A percentile compares a stretch with the other conserved stretches of the same genome.
phyloP scores from a whole-genome alignment of 192 early-diverging fungal species.

The Martensiomyces pterosporus region DNA sequence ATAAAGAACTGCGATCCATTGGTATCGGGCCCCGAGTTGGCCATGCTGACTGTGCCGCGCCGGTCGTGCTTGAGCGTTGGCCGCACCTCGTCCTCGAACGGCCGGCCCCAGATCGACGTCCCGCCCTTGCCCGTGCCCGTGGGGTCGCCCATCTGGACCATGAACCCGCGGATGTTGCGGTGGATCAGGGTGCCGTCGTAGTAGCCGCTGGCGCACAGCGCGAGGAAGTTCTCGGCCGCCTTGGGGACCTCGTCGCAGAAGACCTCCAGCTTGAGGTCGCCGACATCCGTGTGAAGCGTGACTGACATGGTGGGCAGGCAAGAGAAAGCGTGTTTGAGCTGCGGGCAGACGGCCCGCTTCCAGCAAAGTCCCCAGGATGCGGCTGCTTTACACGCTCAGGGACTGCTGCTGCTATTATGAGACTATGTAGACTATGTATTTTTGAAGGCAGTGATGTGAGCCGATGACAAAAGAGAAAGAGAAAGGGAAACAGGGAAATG shows the following conservation, averaged over 20 bases:
- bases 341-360: no score
- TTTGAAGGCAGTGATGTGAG: no score
- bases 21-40: conserved; percentile 84
- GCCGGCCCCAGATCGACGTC: conserved; percentile 76
- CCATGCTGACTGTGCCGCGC: conserved; percentile 88
- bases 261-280: conserved; percentile 92
- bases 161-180: conserved; percentile 80
- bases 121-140: conserved; percentile 85
- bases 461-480: background rate
- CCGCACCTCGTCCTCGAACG: conserved; percentile 79
- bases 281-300: conserved; percentile 87
- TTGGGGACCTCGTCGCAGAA: conserved; percentile 85
- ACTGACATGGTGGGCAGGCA: conserved; percentile 56
- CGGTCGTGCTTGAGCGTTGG: conserved; percentile 80
- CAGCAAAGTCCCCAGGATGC: no score
- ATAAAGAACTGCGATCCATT: conserved; percentile 94
- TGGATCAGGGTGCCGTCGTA: conserved; percentile 87
- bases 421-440: background rate
- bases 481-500: conserved; percentile 3
- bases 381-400: no score
- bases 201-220: conserved; percentile 90
- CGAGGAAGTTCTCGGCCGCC: conserved; percentile 91
- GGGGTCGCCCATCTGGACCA: conserved; percentile 88
- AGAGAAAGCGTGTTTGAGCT: no score
- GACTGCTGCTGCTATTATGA: background rate